A percentile compares a stretch with the other conserved stretches of the same genome.
Conservation (phyloP, 164 flowering plant genomes). For the Aristolochia fimbriata region DNA sequence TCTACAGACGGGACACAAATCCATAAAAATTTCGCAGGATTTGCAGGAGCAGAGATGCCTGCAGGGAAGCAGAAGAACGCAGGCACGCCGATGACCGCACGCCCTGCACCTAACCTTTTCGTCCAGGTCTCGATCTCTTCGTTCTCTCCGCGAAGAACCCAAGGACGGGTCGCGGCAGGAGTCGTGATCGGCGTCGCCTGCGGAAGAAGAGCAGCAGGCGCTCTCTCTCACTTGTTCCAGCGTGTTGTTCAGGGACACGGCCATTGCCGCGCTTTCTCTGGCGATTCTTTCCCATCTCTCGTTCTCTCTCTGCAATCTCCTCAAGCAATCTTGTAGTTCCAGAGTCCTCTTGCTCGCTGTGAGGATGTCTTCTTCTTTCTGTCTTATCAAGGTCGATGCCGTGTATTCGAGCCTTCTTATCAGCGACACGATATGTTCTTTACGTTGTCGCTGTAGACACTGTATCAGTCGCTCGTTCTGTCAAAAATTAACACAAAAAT, state of each 20-base stretch:
- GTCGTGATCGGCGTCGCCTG: slow-evolving; percentile 38
- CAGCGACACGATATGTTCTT: slow-evolving; percentile 15
- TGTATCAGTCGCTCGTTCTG: slow-evolving; percentile 43
- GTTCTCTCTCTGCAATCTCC: slow-evolving; percentile 24
- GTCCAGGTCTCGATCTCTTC: not conserved
- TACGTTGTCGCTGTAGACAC: slow-evolving; percentile 30
- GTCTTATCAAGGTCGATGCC: slow-evolving; percentile 14
- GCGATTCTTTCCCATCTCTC: slow-evolving; percentile 62
- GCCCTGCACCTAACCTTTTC: slow-evolving; percentile 28
- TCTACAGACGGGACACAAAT: slow-evolving; percentile 61
- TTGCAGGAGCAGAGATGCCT: slow-evolving; percentile 65
- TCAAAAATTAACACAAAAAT: not conserved
- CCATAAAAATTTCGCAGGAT: slow-evolving; percentile 40
- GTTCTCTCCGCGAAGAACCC: not conserved
- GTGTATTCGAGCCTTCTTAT: slow-evolving; percentile 22
- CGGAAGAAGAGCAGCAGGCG: slow-evolving; percentile 12
- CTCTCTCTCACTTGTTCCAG: slow-evolving; percentile 35
- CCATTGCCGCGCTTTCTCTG: slow-evolving; percentile 48
- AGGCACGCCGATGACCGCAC: slow-evolving; percentile 34
- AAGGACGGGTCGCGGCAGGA: slow-evolving; percentile 36
- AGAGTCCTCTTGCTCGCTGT: slow-evolving; percentile 17
- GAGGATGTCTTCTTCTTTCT: slow-evolving; percentile 33
- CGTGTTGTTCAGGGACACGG: slow-evolving; percentile 26
- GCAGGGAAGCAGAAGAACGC: slow-evolving; percentile 64
- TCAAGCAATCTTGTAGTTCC: slow-evolving; percentile 27